Base-by-base conservation (phyloP, 2,329 filamentous ascomycete species). In the Monosporascus sp. region DNA sequence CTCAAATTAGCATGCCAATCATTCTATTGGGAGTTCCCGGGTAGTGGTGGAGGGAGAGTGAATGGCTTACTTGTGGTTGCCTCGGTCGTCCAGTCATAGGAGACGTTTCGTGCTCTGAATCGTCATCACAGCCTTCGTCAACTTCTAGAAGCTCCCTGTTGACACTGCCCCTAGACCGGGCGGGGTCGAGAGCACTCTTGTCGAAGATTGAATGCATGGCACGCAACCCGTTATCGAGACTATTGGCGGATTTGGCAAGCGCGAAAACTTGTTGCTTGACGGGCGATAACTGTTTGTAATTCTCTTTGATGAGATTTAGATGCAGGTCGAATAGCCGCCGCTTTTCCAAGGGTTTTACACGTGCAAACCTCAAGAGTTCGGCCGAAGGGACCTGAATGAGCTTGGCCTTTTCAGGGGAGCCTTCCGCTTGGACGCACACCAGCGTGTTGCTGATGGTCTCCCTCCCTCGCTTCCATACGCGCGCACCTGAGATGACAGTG, bases 401-500 rank as follows among this genome's bases (percentile, higher is more conserved):
- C 24, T 46, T 8, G 17, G 31, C 41, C 22, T 38, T 28, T 38
- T 49, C 7, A 5, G 54, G 54, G 9, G 38, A 8, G 6, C n/a
- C 43, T 24, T 46, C 43, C 1, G 17, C 5, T 7, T 46, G 43
- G 11, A 26, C 43, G n/a, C 43, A 48, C 15, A 51, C 46, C 43
- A 47, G 38, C 18, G 37, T 38, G 26, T 37, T 38, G 4, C 31
- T 22, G 18, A 26, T 38, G 7, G 18, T 51, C 20, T 38, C 24
- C 17, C 20, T 48, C n/a, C 24, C 43, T 14, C 9, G n/a, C 22
- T 28, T 22, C 43, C 22, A 26, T 17, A 26, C 14, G 9, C 43
- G 43, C 2, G 14, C n/a, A n/a, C 56, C 54, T 7, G 62, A 58
- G n/a, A 67, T 58, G n/a, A 65, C 22, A 1, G 65, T 68, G 51